Evolutionary conservation across 2,329 filamentous ascomycete species (phyloP).

Genomic region (Talaromyces sp.): DNA sequence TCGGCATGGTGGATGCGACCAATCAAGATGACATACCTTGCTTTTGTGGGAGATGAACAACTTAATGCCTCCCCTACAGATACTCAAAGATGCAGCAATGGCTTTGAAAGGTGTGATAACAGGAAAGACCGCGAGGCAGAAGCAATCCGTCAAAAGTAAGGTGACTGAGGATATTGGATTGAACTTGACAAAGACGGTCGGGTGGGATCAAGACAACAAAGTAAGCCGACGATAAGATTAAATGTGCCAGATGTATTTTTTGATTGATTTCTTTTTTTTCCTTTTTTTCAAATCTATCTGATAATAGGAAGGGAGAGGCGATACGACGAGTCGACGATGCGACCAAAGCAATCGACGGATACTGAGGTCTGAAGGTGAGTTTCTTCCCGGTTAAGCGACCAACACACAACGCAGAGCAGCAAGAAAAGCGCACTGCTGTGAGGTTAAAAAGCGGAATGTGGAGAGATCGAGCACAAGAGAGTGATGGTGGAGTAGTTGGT

Average conservation of each 20-base stretch:
- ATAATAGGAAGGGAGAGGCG: conserved; percentile 18
- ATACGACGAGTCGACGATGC: conserved; percentile 9
- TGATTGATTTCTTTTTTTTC: conserved; percentile 12
- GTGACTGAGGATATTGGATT: conserved; percentile 1
- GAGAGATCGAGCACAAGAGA: conserved; percentile 21
- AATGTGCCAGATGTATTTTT: conserved; percentile 1
- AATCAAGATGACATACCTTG: conserved; percentile 37
- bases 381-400: conserved; percentile 7
- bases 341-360: conserved; percentile 1
- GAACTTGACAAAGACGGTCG: not conserved
- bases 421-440: not conserved
- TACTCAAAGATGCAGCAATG: conserved; percentile 22
- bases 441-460: conserved; percentile 4
- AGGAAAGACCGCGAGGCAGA: conserved; percentile 13
- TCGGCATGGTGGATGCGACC: not conserved
- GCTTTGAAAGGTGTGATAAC: conserved; percentile 9
- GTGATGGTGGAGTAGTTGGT: conserved; percentile 20
- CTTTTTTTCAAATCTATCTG: conserved; percentile 29
- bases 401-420: not conserved
- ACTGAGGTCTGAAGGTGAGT: not conserved
- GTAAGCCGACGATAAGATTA: not conserved
- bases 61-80: conserved; percentile 82
- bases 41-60: conserved; percentile 90
- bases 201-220: not conserved
- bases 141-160: conserved; percentile 6